Conservation (phyloP, 139 green algal genomes). For the Chlamydomonas schloesseri region DNA sequence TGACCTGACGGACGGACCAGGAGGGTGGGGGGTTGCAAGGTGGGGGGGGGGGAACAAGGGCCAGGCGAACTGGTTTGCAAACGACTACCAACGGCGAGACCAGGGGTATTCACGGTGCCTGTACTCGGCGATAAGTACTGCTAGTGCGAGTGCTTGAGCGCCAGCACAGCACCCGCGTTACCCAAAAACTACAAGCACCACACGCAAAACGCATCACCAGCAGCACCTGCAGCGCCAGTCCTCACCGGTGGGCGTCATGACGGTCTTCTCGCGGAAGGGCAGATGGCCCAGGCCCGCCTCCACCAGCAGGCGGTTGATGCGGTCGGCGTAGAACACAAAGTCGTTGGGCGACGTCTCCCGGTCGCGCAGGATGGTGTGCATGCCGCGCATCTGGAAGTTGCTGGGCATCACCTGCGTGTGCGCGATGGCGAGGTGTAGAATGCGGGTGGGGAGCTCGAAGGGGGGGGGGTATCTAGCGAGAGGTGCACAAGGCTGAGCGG, state of each 20-base stretch:
- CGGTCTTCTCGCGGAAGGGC: conserved; percentile 91
- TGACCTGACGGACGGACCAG: conserved; percentile 54
- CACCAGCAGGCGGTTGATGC: conserved; percentile 76
- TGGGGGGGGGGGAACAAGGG: too few relatives aligned
- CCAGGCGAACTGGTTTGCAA: too few relatives aligned
- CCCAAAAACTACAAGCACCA: too few relatives aligned
- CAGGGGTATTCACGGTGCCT: too few relatives aligned
- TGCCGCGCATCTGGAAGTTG: conserved; percentile 96
- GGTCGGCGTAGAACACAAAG: conserved; percentile 94
- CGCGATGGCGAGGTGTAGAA: too few relatives aligned
- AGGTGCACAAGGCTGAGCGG: background rate
- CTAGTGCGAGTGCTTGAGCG: too few relatives aligned
- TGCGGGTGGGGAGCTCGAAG: background rate
- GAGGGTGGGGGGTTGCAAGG: background rate
- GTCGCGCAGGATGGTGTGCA: conserved; percentile 99
- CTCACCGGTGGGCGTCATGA: conserved; percentile 88
- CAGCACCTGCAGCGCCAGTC: background rate
- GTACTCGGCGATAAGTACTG: too few relatives aligned
- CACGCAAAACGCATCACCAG: background rate
- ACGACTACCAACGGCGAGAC: too few relatives aligned
- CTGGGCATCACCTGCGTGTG: conserved; percentile 83
- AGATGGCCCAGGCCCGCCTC: conserved; percentile 93
- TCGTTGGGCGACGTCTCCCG: conserved; percentile 81
- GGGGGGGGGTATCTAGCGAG: background rate
- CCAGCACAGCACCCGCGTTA: too few relatives aligned